Evolutionary conservation across 192 early-diverging fungal genomes (phyloP).

Genomic region (Umbelopsis sp.): DNA sequence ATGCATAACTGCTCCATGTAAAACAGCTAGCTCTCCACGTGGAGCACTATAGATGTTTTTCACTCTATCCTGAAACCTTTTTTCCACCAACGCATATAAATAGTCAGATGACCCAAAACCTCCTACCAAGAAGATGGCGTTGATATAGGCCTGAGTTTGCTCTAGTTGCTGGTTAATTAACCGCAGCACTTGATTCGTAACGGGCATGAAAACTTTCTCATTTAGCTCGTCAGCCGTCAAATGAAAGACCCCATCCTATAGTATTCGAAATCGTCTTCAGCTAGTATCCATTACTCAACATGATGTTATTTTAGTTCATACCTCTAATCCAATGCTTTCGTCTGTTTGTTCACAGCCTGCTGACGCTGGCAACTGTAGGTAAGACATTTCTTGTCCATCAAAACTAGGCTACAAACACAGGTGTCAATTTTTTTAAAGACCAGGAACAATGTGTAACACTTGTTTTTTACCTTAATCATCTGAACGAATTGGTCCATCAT

Average conservation of each 20-base stretch:
- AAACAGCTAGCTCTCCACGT: conserved; percentile 49
- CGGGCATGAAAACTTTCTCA: conserved; percentile 53
- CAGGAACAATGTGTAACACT: neutral
- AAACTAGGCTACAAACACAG: conserved; percentile 37
- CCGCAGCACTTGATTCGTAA: conserved; percentile 38
- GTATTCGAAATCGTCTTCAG: neutral
- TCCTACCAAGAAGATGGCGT: conserved; percentile 56
- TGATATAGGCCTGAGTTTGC: conserved; percentile 29
- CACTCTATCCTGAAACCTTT: conserved; percentile 35
- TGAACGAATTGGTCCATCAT: conserved; percentile 48
- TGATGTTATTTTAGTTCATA: neutral
- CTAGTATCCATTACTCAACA: neutral
- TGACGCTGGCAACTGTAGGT: conserved; percentile 43
- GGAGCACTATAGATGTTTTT: conserved; percentile 42
- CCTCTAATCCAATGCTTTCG: conserved; percentile 46
- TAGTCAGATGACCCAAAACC: conserved; percentile 56
- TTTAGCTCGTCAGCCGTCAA: conserved; percentile 35
- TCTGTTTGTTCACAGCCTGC: conserved; percentile 41
- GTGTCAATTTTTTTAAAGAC: neutral
- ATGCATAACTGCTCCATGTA: conserved; percentile 52
- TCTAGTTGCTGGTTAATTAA: conserved; percentile 49
- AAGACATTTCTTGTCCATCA: conserved; percentile 48
- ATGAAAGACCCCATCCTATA: conserved; percentile 36
- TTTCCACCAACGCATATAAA: conserved; percentile 39
- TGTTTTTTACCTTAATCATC: conserved; percentile 37